phyloP scores from a whole-genome alignment of 2,329 filamentous ascomycete species.

The Polychaeton citri region DNA sequence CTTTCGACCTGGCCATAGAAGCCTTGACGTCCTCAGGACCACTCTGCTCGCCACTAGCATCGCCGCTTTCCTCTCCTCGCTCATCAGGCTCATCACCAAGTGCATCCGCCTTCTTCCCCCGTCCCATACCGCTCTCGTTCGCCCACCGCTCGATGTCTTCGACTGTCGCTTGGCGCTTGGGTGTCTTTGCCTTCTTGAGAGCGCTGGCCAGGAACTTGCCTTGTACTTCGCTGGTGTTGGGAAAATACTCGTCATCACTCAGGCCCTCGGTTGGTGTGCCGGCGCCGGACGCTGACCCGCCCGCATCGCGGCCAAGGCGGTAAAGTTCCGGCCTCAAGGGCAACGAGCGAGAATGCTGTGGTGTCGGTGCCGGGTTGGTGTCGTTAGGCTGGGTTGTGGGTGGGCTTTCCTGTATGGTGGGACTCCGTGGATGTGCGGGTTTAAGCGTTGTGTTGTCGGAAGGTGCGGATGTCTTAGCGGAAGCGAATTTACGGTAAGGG shows the following conservation, averaged over 20 bases:
- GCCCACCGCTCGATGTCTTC: slow-evolving; percentile 28
- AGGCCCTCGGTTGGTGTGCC: slow-evolving; percentile 26
- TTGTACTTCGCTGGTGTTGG: slow-evolving; percentile 18
- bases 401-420: neutral
- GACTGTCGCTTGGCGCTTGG: slow-evolving; percentile 34
- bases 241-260: slow-evolving; percentile 27
- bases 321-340: slow-evolving; percentile 4
- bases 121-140: slow-evolving; percentile 34
- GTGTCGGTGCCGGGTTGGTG: slow-evolving; percentile 10
- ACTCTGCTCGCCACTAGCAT: slow-evolving; percentile 5
- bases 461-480: slow-evolving; percentile 26
- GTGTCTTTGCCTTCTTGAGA: slow-evolving; percentile 14
- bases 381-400: neutral
- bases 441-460: neutral
- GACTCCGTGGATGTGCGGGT: neutral
- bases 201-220: slow-evolving; percentile 32
- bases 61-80: slow-evolving; percentile 10
- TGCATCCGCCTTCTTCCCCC: slow-evolving; percentile 29
- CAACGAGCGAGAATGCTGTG: slow-evolving; percentile 2
- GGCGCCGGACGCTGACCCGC: slow-evolving; percentile 19
- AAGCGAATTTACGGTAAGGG: slow-evolving; percentile 25
- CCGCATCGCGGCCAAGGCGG: slow-evolving; percentile 18
- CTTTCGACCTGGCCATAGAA: slow-evolving; percentile 1
- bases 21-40: slow-evolving; percentile 1
- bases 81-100: slow-evolving; percentile 30